These are phyloP conservation scores for Lecanosticta acicola DNA, from an alignment of 2,329 filamentous ascomycete species.

Conservation along the genomic window DNA sequence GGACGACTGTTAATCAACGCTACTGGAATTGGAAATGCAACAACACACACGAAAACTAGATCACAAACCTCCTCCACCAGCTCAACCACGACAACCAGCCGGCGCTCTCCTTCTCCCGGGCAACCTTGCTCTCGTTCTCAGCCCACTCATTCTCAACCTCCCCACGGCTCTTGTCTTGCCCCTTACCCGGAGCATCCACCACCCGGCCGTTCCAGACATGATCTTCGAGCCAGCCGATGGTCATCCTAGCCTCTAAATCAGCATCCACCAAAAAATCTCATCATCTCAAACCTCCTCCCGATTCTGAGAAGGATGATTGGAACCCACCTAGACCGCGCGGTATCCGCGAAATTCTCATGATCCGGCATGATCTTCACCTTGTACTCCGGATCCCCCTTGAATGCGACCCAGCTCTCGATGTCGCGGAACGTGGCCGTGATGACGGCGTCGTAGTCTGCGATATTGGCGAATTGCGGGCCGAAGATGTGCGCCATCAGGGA, in stretches of 20 bases:
- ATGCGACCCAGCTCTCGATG: neutral
- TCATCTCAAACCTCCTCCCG: too few species aligned
- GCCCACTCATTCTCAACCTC: too few species aligned
- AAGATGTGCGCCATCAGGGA: neutral
- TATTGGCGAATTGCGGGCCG: neutral
- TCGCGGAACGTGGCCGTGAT: neutral
- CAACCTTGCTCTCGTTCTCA: too few species aligned
- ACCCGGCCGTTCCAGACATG: neutral
- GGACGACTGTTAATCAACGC: too few species aligned
- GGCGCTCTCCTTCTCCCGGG: too few species aligned
- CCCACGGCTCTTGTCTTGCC: too few species aligned
- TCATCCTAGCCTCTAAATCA: neutral
- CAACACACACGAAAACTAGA: too few species aligned
- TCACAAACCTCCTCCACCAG: too few species aligned
- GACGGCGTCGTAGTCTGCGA: neutral
- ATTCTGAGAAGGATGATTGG: neutral
- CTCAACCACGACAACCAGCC: too few species aligned
- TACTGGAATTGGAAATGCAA: too few species aligned
- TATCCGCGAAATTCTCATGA: conserved; percentile 2
- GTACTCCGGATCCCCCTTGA: neutral
- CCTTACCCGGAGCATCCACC: too few species aligned
- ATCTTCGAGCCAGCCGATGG: neutral
- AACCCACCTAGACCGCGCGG: neutral
- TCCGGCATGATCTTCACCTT: neutral
- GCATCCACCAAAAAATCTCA: too few species aligned